These are phyloP conservation scores for Trichoderma sp. DNA, from an alignment of 2,329 filamentous ascomycete genomes.

Conservation along the genomic window DNA sequence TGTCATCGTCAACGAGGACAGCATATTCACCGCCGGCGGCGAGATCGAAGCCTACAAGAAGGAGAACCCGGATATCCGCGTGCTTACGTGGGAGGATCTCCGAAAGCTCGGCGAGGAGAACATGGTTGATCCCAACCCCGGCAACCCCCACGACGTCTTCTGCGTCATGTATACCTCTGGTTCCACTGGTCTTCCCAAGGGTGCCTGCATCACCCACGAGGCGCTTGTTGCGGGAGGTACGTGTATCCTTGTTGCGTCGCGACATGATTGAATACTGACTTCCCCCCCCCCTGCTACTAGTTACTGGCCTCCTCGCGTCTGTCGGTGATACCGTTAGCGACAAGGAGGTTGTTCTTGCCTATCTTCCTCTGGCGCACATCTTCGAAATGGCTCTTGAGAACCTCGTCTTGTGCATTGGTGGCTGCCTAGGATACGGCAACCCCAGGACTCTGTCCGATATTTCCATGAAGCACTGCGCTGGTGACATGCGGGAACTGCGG, in stretches of 20 bases:
- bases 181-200: constrained; percentile 85
- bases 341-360: constrained; percentile 78
- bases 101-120: constrained; percentile 61
- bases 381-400: constrained; percentile 97
- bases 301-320: constrained; percentile 76
- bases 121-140: constrained; percentile 66
- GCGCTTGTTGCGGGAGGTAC: constrained; percentile 70
- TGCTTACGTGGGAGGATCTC: constrained; percentile 56
- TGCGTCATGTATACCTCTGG: constrained; percentile 88
- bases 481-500: constrained; percentile 88
- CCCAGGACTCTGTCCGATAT: constrained; percentile 82
- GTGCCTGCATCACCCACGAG: constrained; percentile 77
- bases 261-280: background rate
- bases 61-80: constrained; percentile 51
- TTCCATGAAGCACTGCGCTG: constrained; percentile 83
- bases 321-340: constrained; percentile 76
- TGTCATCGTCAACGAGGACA: constrained; percentile 61
- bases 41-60: constrained; percentile 56
- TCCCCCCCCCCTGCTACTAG: constrained; percentile 30
- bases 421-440: constrained; percentile 89
- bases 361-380: constrained; percentile 92
- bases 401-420: constrained; percentile 81
- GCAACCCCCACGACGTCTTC: constrained; percentile 72
- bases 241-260: constrained; percentile 28
- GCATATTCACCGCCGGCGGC: constrained; percentile 48